Evolutionary conservation across 345 rosid species (phyloP).

Genomic region (Salix udensis): DNA sequence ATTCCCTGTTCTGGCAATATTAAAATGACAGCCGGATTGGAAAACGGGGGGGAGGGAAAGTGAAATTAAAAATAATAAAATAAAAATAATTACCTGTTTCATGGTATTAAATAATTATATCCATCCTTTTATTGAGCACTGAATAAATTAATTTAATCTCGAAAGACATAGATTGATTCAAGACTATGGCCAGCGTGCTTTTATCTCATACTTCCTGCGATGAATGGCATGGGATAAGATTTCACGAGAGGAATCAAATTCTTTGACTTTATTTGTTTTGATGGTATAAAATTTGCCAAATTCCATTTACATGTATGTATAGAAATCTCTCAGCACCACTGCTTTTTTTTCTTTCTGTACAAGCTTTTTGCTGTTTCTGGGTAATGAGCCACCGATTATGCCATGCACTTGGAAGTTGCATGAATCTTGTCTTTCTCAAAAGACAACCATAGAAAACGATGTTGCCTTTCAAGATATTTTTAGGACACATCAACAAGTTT

Average conservation of each 20-base stretch:
- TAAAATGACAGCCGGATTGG: not conserved
- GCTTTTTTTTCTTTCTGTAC: not conserved
- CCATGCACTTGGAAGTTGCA: not conserved
- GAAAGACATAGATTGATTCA: not conserved
- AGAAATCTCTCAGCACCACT: not conserved
- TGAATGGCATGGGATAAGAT: not conserved
- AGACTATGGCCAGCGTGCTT: no score
- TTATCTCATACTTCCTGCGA: not conserved
- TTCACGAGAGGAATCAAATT: conserved; percentile 3
- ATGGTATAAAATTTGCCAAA: not conserved
- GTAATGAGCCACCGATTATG: not conserved
- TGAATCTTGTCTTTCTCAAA: not conserved
- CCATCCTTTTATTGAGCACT: no score
- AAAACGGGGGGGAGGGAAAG: no score
- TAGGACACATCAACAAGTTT: no score
- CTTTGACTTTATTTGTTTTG: conserved; percentile 4
- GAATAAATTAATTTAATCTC: not conserved
- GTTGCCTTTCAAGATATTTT: not conserved
- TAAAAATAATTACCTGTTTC: no score
- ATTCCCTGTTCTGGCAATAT: not conserved
- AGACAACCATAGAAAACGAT: not conserved
- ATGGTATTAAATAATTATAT: no score
- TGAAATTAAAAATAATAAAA: no score
- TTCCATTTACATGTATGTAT: not conserved
- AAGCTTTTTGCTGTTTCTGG: not conserved